Base-by-base conservation (phyloP, 2,329 filamentous ascomycete genomes). In the Dothistroma septosporum region DNA sequence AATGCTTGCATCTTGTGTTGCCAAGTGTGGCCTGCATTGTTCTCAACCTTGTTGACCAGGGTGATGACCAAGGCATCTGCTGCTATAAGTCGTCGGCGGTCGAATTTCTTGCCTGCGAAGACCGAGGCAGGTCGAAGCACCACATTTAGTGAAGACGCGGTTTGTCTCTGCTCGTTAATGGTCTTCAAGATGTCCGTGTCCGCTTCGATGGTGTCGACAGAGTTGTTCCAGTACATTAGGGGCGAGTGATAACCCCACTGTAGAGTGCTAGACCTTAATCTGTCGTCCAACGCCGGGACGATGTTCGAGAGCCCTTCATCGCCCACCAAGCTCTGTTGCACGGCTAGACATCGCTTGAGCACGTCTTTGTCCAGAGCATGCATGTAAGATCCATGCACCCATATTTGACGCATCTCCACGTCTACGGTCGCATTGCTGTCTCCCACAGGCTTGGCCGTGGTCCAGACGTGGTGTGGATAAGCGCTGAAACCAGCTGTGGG, bases 211-310 rank as follows among this genome's bases (percentile, higher is more conserved):
- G 83, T 79, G 6, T 77, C 70, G n/a, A 81, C 64, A 4, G 80
- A 89, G 71, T 87, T 89, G 61, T 85, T 82, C 90, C 90, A 93
- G 74, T 92, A 92, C 74, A 91, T 86, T 57, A 93, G 76, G 1
- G 90, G 89, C n/a, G 90, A 92, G 68, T 92, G 89, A 70, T 90
- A 90, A 67, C 90, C 89, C 88, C 88, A 91, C 4, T 85, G 85
- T 35, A 75, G 61, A 12, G 65, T n/a, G 72, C 71, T 64, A 73
- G 68, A 64, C n/a, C 64, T 61, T 4, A 71, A 59, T 44, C 68
- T 63, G 55, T 71, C 68, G 46, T 68, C 58, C 32, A 69, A 52
- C 12, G 63, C 55, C 16, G 65, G 66, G 32, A 64, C 65, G 35
- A 58, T 59, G 16, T 61, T 55, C 44, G 64, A 67, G 50, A 66